phyloP scores from a whole-genome alignment of 1,139 yeast genomes.

The Hansenula lynferdii region DNA sequence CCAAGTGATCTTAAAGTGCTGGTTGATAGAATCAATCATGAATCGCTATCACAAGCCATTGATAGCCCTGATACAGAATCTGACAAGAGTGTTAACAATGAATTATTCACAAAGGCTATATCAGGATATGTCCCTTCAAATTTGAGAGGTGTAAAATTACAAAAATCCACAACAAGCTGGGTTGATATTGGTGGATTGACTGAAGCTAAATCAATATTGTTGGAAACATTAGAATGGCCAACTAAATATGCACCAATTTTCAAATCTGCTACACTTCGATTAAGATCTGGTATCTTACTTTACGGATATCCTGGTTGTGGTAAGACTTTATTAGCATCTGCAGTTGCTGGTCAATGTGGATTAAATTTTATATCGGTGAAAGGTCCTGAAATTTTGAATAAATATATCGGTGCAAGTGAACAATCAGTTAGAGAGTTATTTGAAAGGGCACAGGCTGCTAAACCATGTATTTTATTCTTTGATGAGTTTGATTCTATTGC shows the following conservation, averaged over 20 bases:
- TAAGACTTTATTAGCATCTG: constrained; percentile 87
- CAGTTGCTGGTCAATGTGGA: constrained; percentile 94
- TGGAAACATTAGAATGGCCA: constrained; percentile 97
- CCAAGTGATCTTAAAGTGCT: constrained; percentile 77
- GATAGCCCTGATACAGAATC: constrained; percentile 14
- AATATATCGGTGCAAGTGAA: constrained; percentile 97
- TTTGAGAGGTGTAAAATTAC: constrained; percentile 80
- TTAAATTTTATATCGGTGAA: constrained; percentile 89
- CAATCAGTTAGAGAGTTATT: constrained; percentile 90
- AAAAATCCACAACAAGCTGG: constrained; percentile 78
- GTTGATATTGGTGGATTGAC: constrained; percentile 82
- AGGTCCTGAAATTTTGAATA: constrained; percentile 94
- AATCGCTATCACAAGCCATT: constrained; percentile 38
- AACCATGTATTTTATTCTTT: constrained; percentile 89
- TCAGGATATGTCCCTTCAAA: constrained; percentile 74
- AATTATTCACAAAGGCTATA: constrained; percentile 52
- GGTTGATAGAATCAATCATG: constrained; percentile 72
- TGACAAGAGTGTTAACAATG: constrained; percentile 14
- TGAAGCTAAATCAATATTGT: constrained; percentile 67
- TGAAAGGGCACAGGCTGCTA: constrained; percentile 91
- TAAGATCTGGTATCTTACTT: constrained; percentile 83
- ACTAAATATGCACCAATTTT: constrained; percentile 93
- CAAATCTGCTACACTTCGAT: constrained; percentile 77
- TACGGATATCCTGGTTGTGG: constrained; percentile 99
- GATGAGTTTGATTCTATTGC: constrained; percentile 98